Conservation (phyloP, 2,329 filamentous ascomycete genomes). For the Tolypocladium tropicale region DNA sequence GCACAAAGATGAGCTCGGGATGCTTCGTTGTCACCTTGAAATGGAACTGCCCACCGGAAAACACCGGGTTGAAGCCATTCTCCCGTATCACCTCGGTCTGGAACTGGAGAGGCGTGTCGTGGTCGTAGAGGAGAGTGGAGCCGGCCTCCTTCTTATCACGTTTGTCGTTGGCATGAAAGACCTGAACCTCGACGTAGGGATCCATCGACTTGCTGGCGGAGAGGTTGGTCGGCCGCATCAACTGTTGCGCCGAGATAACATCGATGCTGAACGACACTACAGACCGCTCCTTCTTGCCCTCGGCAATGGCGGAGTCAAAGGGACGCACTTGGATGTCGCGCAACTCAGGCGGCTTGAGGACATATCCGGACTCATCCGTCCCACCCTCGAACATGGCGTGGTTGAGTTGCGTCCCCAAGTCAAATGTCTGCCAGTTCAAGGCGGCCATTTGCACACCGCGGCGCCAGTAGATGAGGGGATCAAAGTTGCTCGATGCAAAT, state of each 20-base stretch:
- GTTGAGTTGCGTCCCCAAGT: slow-evolving; percentile 91
- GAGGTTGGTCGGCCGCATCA: slow-evolving; percentile 71
- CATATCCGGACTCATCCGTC: slow-evolving; percentile 79
- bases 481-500: slow-evolving; percentile 84
- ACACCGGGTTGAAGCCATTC: slow-evolving; percentile 90
- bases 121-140: slow-evolving; percentile 36
- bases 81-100: slow-evolving; percentile 72
- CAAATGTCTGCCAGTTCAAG: slow-evolving; percentile 97
- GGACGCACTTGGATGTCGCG: slow-evolving; percentile 57
- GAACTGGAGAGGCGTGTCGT: slow-evolving; percentile 57
- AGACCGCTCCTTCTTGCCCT: slow-evolving; percentile 65
- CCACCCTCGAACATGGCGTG: slow-evolving; percentile 95
- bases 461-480: slow-evolving; percentile 88
- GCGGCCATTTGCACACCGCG: slow-evolving; percentile 96
- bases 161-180: slow-evolving; percentile 90
- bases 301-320: slow-evolving; percentile 36
- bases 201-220: slow-evolving; percentile 69
- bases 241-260: slow-evolving; percentile 86
- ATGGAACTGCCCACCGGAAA: slow-evolving; percentile 61
- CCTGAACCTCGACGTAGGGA: slow-evolving; percentile 89
- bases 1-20: slow-evolving; percentile 85
- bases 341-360: slow-evolving; percentile 82
- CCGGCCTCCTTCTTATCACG: slow-evolving; percentile 73
- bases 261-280: slow-evolving; percentile 78
- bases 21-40: slow-evolving; percentile 88